Base-by-base conservation (phyloP, 805 yeast species). In the Kodamaea fukazawae region DNA sequence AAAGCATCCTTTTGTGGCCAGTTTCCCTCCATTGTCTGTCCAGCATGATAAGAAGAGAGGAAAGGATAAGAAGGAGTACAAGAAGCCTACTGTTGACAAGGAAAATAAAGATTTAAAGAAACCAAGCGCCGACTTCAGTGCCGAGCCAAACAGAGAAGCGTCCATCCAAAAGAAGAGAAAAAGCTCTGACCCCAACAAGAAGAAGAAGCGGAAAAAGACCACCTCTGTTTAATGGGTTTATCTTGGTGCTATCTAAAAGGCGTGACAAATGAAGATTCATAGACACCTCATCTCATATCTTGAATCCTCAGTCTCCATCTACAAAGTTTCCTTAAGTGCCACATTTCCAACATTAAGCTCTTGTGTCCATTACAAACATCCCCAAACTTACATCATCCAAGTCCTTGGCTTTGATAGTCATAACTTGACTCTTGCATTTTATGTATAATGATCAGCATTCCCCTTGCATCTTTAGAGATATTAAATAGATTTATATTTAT, bases 11-110 rank as follows among this genome's bases (percentile, higher is more conserved):
- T 67, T 69, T 40, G 54, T 50, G 23, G 59, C 69, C 11, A 54
- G 69, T 16, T 54, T 61, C 33, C 64, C 73, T 4, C 69, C 73
- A 8, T 49, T 67, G 27, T 65, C 72, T 2, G 66, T 69, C 7
- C 57, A 55, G n/a, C 67, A 64, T 46, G 41, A 17, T 7, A 40
- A 29, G 23, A 29, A 26, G n/a, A 31, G 31, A 17, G 26, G 18
- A 6, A 36, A 29, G 15, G 40, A 31, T 18, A 37, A 20, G 35
- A 37, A 30, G 20, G 40, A 37, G 4, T 9, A 16, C 13, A 37
- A 37, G 31, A 31, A 37, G 26, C 31, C 33, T n/a, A 18, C 25
- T 4, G 17, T 17, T 18, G 11, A 7, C 23, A 10, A 17, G 4
- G 40, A 30, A 2, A n/a, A n/a, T n/a, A n/a, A n/a, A n/a, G n/a